Conservation (phyloP, 805 yeast genomes). For the Wickerhamomyces sydowiorum region DNA sequence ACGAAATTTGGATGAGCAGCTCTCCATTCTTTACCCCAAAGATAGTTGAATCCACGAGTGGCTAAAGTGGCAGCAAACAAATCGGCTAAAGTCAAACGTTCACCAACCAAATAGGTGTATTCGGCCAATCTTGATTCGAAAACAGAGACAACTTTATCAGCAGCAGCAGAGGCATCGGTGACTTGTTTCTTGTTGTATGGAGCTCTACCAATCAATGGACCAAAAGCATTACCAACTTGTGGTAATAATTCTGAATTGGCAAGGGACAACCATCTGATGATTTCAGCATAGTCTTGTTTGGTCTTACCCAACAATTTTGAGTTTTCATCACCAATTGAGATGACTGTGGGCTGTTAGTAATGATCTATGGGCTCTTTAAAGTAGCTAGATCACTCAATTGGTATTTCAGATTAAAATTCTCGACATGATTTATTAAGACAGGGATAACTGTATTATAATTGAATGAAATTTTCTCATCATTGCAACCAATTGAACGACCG, state of each 20-base stretch:
- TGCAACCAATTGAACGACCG: constrained; percentile 11
- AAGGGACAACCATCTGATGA: constrained; percentile 75
- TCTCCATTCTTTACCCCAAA: constrained; percentile 66
- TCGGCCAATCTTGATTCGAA: constrained; percentile 54
- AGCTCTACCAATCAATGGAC: constrained; percentile 53
- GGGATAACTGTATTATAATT: constrained; percentile 72
- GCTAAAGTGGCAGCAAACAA: constrained; percentile 43
- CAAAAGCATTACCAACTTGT: constrained; percentile 42
- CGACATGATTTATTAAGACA: constrained; percentile 78
- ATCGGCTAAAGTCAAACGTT: constrained; percentile 63
- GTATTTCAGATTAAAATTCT: constrained; percentile 50
- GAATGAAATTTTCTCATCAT: constrained; percentile 53
- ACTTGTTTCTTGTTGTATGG: constrained; percentile 76
- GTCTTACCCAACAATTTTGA: constrained; percentile 56
- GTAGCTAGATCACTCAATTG: not conserved
- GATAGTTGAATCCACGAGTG: constrained; percentile 47
- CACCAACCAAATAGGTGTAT: constrained; percentile 68
- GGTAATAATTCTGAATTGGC: constrained; percentile 62
- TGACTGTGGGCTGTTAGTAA: constrained; percentile 20
- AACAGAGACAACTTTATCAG: constrained; percentile 34
- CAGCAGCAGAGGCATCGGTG: constrained; percentile 37
- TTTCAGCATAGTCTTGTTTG: constrained; percentile 48
- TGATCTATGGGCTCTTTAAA: not conserved
- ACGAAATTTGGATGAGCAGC: constrained; percentile 51
- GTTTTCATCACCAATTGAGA: constrained; percentile 29